Evolutionary conservation across 2,329 filamentous ascomycete species (phyloP).

Genomic region (Ascosphaera pollenicola): DNA sequence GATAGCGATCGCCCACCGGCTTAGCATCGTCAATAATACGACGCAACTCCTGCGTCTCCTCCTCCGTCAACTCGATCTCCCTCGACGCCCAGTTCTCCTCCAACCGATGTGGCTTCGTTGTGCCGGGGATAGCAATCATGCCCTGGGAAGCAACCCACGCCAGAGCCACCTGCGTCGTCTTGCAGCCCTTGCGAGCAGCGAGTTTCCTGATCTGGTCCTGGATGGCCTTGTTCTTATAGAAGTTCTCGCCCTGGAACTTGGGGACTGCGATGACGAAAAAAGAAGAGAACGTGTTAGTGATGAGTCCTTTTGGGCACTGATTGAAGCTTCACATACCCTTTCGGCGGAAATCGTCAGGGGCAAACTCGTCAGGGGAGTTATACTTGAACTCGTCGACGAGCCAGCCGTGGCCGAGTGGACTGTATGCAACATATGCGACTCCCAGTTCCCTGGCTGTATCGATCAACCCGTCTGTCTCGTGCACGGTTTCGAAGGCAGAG

Average conservation of each 20-base stretch:
- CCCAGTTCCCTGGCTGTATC: constrained; percentile 12
- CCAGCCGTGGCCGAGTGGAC: constrained; percentile 22
- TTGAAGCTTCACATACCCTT: constrained; percentile 8
- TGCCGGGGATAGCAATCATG: constrained; percentile 11
- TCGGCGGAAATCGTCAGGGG: constrained; percentile 24
- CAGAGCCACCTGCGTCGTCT: constrained; percentile 32
- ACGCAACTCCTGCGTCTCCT: no score
- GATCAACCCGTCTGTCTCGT: no score
- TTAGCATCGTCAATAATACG: no score
- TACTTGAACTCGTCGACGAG: constrained; percentile 22
- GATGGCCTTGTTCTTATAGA: constrained; percentile 31
- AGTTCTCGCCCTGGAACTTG: constrained; percentile 29
- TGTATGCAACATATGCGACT: constrained; percentile 21
- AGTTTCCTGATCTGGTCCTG: constrained; percentile 27
- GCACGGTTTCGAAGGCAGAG: constrained; percentile 21
- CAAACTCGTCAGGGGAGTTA: constrained; percentile 16
- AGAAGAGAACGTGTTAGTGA: no score
- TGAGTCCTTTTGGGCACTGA: no score
- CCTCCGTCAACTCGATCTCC: no score
- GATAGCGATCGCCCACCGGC: no score
- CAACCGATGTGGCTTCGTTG: constrained; percentile 9
- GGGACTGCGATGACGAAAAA: no score
- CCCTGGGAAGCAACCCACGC: constrained; percentile 35
- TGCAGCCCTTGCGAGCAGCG: constrained; percentile 30
- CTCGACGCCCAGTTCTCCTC: no score